Conservation (phyloP, 2,329 filamentous ascomycete species). For the Diplocarpon mali region DNA sequence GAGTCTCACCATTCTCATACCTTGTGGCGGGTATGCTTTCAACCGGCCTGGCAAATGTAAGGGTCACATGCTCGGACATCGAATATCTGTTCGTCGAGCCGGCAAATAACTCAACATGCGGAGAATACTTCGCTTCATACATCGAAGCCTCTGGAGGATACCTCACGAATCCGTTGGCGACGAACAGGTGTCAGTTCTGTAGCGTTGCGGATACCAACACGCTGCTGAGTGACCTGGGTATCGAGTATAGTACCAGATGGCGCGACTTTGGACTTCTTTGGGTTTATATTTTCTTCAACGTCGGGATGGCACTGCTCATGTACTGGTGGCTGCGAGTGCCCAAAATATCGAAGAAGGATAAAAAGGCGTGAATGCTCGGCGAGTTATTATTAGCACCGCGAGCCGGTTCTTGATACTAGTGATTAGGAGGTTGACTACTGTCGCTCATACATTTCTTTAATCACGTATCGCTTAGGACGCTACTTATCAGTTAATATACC, state of each 20-base stretch:
- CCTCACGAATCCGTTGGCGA: not conserved
- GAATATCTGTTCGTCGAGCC: conserved; percentile 8
- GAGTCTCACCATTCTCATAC: conserved; percentile 73
- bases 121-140: conserved; percentile 1
- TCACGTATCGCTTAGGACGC: too few species aligned
- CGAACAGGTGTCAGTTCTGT: conserved; percentile 2
- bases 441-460: too few species aligned
- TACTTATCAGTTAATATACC: too few species aligned
- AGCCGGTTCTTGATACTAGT: too few species aligned
- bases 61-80: conserved; percentile 47
- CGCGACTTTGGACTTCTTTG: conserved; percentile 8
- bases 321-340: conserved; percentile 8
- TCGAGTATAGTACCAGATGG: conserved; percentile 1
- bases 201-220: conserved; percentile 6
- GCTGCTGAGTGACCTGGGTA: not conserved
- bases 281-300: conserved; percentile 5
- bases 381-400: too few species aligned
- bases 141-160: conserved; percentile 3
- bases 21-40: conserved; percentile 62
- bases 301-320: conserved; percentile 1
- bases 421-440: too few species aligned
- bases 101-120: not conserved
- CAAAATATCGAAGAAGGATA: conserved; percentile 1
- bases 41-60: conserved; percentile 55
- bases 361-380: not conserved